Evolutionary conservation across 108 stramenopile genomes (phyloP).

Genomic region (Pseudonitzschia multiseries): DNA sequence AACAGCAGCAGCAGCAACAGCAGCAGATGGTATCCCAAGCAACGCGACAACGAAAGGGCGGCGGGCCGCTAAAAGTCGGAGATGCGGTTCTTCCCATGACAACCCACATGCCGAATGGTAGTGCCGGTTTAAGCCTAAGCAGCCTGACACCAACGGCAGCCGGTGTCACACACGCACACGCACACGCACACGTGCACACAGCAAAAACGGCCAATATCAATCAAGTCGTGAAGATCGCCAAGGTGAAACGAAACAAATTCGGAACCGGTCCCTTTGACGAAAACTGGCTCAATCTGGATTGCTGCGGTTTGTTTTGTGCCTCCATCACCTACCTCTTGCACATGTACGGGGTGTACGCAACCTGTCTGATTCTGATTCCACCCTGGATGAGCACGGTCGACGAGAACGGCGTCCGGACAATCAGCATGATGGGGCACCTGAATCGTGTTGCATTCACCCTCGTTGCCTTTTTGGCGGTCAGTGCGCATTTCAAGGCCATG

Average conservation of each 20-base stretch:
- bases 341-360: slow-evolving; percentile 64
- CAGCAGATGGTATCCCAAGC: slow-evolving; percentile 33
- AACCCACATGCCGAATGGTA: background rate
- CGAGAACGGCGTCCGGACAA: slow-evolving; percentile 50
- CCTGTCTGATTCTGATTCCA: slow-evolving; percentile 67
- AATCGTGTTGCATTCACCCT: slow-evolving; percentile 57
- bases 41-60: slow-evolving; percentile 36
- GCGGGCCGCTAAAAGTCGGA: slow-evolving; percentile 22
- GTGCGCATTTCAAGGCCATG: slow-evolving; percentile 86
- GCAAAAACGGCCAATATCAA: too few relatives aligned
- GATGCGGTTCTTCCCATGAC: background rate
- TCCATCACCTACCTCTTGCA: slow-evolving; percentile 68
- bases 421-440: slow-evolving; percentile 55
- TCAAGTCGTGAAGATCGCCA: slow-evolving; percentile 29
- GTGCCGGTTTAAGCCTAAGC: background rate
- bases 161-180: too few relatives aligned
- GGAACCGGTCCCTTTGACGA: slow-evolving; percentile 79
- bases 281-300: slow-evolving; percentile 83
- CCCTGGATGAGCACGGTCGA: slow-evolving; percentile 77
- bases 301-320: slow-evolving; percentile 87
- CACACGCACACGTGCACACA: too few relatives aligned
- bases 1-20: too few relatives aligned
- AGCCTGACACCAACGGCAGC: slow-evolving; percentile 1
- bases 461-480: slow-evolving; percentile 62
- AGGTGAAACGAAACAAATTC: slow-evolving; percentile 56